Conservation (phyloP, 345 rosid genomes). For the Kernera saxatilis region DNA sequence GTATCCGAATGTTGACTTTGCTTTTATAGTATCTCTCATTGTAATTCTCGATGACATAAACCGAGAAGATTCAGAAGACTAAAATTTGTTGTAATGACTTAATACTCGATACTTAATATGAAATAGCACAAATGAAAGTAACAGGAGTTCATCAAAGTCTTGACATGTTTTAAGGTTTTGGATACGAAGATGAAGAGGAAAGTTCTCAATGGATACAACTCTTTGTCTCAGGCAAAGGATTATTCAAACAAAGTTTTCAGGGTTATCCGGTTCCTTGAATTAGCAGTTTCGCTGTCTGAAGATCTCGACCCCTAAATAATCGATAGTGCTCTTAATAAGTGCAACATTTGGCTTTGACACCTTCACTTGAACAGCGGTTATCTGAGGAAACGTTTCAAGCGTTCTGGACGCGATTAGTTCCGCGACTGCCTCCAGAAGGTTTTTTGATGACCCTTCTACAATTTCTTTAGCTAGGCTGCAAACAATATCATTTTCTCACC, state of each 20-base stretch:
- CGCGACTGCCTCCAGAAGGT: conserved; percentile 81
- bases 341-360: conserved; percentile 86
- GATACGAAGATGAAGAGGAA: neutral
- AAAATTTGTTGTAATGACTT: neutral
- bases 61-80: conserved; percentile 24
- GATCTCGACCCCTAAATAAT: conserved; percentile 81
- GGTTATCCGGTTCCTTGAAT: neutral
- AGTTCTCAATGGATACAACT: neutral
- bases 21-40: conserved; percentile 31
- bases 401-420: conserved; percentile 53
- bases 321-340: conserved; percentile 57
- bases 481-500: neutral
- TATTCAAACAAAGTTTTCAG: neutral
- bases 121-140: neutral
- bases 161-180: neutral
- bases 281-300: conserved; percentile 31
- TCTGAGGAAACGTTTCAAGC: conserved; percentile 39
- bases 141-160: neutral
- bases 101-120: neutral
- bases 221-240: neutral
- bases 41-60: conserved; percentile 35
- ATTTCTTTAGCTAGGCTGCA: conserved; percentile 65
- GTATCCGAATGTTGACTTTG: conserved; percentile 26
- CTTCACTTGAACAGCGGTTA: conserved; percentile 62
- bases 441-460: conserved; percentile 57